Evolutionary conservation across 2,329 filamentous ascomycete genomes (phyloP).

Genomic region (Cordyceps fumosorosea): DNA sequence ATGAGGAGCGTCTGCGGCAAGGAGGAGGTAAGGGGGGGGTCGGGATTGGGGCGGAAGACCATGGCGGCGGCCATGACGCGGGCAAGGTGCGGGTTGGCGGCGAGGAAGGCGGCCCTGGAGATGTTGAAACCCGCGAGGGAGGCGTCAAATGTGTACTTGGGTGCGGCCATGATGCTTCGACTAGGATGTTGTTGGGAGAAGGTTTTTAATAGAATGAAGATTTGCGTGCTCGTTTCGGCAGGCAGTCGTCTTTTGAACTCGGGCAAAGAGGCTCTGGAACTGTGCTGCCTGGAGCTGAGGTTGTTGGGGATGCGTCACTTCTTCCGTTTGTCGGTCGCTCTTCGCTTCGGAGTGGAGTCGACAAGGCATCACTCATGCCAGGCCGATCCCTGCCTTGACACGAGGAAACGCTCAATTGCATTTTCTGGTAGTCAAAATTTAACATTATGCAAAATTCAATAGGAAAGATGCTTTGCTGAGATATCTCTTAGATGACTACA

Average conservation of each 20-base stretch:
- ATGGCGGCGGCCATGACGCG: slow-evolving; percentile 18
- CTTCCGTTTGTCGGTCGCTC: not conserved
- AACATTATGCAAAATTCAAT: slow-evolving; percentile 14
- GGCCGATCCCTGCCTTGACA: not conserved
- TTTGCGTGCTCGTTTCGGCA: not conserved
- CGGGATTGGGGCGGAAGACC: slow-evolving; percentile 14
- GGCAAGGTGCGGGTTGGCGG: slow-evolving; percentile 15
- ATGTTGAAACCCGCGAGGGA: slow-evolving; percentile 13
- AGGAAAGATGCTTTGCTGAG: slow-evolving; percentile 9
- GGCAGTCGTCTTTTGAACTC: not conserved
- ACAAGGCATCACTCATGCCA: not conserved
- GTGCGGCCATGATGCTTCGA: not conserved
- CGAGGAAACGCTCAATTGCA: too few species aligned
- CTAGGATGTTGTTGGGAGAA: not conserved
- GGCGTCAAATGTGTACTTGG: slow-evolving; percentile 13
- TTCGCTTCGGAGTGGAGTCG: not conserved
- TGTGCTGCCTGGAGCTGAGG: slow-evolving; percentile 11
- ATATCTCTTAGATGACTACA: slow-evolving; percentile 7
- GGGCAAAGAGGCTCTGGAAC: not conserved
- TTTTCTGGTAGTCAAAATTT: not conserved
- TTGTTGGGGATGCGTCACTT: slow-evolving; percentile 16
- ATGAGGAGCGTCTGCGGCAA: slow-evolving; percentile 9
- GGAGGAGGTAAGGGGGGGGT: not conserved
- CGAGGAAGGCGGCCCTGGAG: slow-evolving; percentile 13
- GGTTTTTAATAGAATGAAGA: not conserved